phyloP scores from a whole-genome alignment of 345 rosid species.

The Schrenkiella parvula region DNA sequence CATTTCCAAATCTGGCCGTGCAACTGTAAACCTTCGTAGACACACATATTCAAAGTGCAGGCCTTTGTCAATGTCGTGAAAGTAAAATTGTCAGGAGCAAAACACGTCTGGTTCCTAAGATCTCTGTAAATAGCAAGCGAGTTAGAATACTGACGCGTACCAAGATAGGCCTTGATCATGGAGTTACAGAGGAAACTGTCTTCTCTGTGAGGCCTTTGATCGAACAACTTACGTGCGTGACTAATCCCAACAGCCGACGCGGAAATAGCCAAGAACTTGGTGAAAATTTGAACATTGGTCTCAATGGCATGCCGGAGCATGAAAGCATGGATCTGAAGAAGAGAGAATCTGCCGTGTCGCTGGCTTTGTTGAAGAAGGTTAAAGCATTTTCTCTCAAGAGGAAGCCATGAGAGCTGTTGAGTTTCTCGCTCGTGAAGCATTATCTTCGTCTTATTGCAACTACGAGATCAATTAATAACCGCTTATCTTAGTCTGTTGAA shows the following conservation, averaged over 20 bases:
- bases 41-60: conserved; percentile 36
- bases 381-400: conserved; percentile 51
- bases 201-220: conserved; percentile 43
- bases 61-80: conserved; percentile 56
- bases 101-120: conserved; percentile 43
- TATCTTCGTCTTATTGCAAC: not conserved
- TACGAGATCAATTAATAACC: not conserved
- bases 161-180: conserved; percentile 60
- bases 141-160: conserved; percentile 34
- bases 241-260: conserved; percentile 33
- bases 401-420: conserved; percentile 39
- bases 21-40: conserved; percentile 50
- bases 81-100: conserved; percentile 55
- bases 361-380: conserved; percentile 43
- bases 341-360: conserved; percentile 23
- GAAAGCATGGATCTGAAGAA: conserved; percentile 60
- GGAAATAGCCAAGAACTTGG: conserved; percentile 47
- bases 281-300: conserved; percentile 51
- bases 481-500: not conserved
- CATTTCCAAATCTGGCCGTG: conserved; percentile 48
- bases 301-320: conserved; percentile 58
- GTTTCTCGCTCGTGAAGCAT: conserved; percentile 16
- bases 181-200: conserved; percentile 62
- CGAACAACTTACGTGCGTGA: conserved; percentile 61
- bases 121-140: conserved; percentile 48